Conservation (phyloP, 768 basidiomycete species). For the Ramaria rubella region DNA sequence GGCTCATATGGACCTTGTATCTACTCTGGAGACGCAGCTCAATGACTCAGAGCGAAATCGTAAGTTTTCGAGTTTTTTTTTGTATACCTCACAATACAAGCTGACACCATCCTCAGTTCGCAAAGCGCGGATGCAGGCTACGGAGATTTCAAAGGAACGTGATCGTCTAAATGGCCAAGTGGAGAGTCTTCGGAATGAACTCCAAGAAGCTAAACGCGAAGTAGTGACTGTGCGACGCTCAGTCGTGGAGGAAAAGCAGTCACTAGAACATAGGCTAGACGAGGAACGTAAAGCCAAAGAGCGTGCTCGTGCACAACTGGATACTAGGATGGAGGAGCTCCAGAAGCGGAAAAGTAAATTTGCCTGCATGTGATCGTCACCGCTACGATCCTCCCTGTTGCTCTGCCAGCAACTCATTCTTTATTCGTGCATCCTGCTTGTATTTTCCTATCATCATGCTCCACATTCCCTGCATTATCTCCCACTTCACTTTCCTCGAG, state of each 20-base stretch:
- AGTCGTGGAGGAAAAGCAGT: conserved; percentile 84
- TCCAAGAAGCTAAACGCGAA: conserved; percentile 74
- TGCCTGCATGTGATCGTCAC: conserved; percentile 60
- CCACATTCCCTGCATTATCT: background rate
- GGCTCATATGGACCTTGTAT: conserved; percentile 85
- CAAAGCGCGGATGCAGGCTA: conserved; percentile 90
- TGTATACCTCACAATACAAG: conserved; percentile 10
- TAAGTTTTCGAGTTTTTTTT: conserved; percentile 37
- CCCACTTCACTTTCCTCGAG: background rate
- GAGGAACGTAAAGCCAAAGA: conserved; percentile 89
- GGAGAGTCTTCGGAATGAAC: conserved; percentile 61
- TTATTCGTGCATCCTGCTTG: conserved; percentile 9
- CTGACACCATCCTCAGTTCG: conserved; percentile 48
- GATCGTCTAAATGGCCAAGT: conserved; percentile 64
- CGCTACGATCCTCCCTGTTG: conserved; percentile 13
- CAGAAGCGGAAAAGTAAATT: conserved; percentile 86
- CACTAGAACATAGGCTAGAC: conserved; percentile 72
- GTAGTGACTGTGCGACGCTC: conserved; percentile 70
- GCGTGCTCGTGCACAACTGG: conserved; percentile 79
- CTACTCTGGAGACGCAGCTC: conserved; percentile 75
- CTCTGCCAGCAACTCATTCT: conserved; percentile 11
- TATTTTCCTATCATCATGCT: conserved; percentile 2
- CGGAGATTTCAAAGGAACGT: conserved; percentile 80
- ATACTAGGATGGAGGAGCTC: conserved; percentile 81
- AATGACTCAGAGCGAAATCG: conserved; percentile 91